Base-by-base conservation (phyloP, 2,329 filamentous ascomycete species). In the Aspergillus niger region DNA sequence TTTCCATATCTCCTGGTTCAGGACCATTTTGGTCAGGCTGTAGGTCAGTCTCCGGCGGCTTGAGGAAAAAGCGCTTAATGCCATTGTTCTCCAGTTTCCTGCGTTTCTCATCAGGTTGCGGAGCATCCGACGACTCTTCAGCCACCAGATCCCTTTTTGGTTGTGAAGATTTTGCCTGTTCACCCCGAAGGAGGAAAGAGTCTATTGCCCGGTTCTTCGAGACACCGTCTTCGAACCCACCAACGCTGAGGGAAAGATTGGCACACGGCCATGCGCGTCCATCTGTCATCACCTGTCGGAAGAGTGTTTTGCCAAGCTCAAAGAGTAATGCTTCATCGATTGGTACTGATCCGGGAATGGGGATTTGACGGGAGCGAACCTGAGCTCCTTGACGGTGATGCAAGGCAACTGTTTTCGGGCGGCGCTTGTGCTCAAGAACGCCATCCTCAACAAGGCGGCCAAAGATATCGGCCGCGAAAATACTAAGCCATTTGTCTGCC, bases 381-480 rank as follows among this genome's bases (percentile, higher is more conserved):
- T 93, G 90, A 2, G 82, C 83, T 15, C 84, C 87, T 70, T 91
- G 87, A 26, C 91, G 86, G 73, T 96, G 89, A 72, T 97, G 91
- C 60, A 98, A 76, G 63, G 91, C 92, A 64, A 97, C 89, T 0
- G 90, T 93, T 71, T 88, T 92, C 3, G 95, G 95, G 55, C 93
- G 85, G 43, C 94, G 86, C 75, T 89, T 94, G 73, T 96, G 90
- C 74, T 97, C 92, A 59, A 94, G 78, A 2, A 96, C 89, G 20
- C 92, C 92, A 76, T 98, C 94, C 72, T 98, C 93, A 0, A 97
- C 88, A 49, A 98, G 83, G 44, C 95, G 87, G 57, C 91, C 89
- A 76, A 90, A 95, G 55, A 99, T 96, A 73, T 99, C 95, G 1
- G 92, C 91, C 4, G 86, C 88, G 74, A 98, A 98, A 57, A 99